phyloP scores from a whole-genome alignment of 352 stramenopile species.

The Phytophthora melonis region DNA sequence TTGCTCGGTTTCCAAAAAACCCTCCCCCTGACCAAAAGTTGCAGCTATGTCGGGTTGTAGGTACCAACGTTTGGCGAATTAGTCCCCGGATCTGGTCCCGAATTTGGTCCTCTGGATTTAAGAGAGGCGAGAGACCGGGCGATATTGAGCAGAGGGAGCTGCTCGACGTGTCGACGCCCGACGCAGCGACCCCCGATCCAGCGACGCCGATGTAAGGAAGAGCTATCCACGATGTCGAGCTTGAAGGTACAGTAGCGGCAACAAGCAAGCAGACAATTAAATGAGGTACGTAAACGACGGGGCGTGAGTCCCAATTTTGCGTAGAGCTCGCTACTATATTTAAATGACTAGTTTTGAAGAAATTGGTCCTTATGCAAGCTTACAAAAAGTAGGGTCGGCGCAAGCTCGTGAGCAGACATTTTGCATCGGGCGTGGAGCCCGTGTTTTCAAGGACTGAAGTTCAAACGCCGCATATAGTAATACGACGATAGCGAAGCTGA shows the following conservation, averaged over 20 bases:
- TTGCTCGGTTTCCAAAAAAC: slow-evolving; percentile 24
- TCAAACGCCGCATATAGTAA: no score
- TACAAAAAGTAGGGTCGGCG: no score
- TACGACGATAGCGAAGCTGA: no score
- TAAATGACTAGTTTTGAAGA: no score
- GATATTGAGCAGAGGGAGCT: slow-evolving; percentile 7
- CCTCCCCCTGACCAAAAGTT: slow-evolving; percentile 10
- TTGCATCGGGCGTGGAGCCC: no score
- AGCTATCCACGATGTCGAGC: neutral
- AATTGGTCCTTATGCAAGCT: no score
- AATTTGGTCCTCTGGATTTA: slow-evolving; percentile 17
- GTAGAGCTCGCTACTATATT: no score
- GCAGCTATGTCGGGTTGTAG: neutral
- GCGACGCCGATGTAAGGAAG: neutral
- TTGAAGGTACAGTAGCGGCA: neutral
- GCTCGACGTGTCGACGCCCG: slow-evolving; percentile 26
- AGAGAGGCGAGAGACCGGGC: neutral
- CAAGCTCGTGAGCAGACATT: no score
- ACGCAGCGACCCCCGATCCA: neutral
- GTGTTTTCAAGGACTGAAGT: no score
- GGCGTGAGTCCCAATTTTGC: no score
- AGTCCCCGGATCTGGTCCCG: neutral
- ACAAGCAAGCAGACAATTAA: neutral
- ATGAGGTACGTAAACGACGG: no score
- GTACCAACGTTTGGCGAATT: neutral